Evolutionary conservation across 1,284 basidiomycete genomes (phyloP).

Genomic region (Trametes polyzona): DNA sequence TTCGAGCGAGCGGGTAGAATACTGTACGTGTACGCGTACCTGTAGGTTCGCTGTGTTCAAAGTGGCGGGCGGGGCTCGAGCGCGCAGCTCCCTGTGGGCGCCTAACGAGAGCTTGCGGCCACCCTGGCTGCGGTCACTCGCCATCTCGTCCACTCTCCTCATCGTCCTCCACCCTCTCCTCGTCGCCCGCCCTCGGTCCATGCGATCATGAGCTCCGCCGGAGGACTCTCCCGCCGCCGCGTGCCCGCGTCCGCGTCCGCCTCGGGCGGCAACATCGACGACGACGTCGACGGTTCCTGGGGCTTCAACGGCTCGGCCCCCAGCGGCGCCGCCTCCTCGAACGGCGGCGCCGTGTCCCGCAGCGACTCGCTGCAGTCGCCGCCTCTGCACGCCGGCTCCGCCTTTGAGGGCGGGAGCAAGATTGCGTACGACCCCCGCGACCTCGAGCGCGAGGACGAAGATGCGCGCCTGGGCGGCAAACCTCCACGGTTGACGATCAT

Average conservation of each 20-base stretch:
- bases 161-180: neutral
- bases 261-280: too few relatives aligned
- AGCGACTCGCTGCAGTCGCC: slow-evolving; percentile 26
- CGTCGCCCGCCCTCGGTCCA: slow-evolving; percentile 3
- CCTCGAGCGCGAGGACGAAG: slow-evolving; percentile 78
- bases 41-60: too few relatives aligned
- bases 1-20: too few relatives aligned
- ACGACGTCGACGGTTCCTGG: slow-evolving; percentile 38
- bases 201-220: slow-evolving; percentile 45
- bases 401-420: slow-evolving; percentile 82
- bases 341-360: slow-evolving; percentile 39
- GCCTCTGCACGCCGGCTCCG: slow-evolving; percentile 66
- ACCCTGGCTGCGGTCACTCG: slow-evolving; percentile 1
- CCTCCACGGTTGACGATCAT: slow-evolving; percentile 91
- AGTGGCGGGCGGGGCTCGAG: too few relatives aligned
- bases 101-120: slow-evolving; percentile 16
- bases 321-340: slow-evolving; percentile 35
- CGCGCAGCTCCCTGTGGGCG: too few relatives aligned
- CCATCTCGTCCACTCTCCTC: slow-evolving; percentile 10
- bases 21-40: too few relatives aligned
- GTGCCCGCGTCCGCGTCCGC: slow-evolving; percentile 45
- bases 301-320: slow-evolving; percentile 34
- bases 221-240: slow-evolving; percentile 58
- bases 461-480: slow-evolving; percentile 65
- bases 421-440: slow-evolving; percentile 96